Conservation (phyloP, 108 stramenopile species). For the Aurantiochytrium sp. region DNA sequence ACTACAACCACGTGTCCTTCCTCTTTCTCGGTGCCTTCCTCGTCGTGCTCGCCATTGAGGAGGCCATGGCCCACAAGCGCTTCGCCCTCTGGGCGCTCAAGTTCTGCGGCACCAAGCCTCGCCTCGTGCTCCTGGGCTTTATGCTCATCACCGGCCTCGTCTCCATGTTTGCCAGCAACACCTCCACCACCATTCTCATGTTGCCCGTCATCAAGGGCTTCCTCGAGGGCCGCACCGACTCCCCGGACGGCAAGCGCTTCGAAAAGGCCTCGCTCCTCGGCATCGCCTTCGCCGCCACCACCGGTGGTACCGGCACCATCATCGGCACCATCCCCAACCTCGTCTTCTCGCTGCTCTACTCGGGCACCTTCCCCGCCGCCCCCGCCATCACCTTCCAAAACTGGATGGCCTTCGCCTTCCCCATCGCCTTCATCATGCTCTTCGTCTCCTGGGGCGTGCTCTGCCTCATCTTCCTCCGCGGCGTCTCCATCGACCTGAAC, state of each 20-base stretch:
- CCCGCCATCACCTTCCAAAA: background rate
- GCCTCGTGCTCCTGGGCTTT: background rate
- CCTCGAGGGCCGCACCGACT: background rate
- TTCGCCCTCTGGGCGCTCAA: background rate
- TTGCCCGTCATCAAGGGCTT: background rate
- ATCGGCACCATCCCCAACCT: background rate
- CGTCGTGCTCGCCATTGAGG: background rate
- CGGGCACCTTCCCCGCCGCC: background rate
- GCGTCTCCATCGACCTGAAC: background rate
- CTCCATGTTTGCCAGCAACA: background rate
- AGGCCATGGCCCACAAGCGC: background rate
- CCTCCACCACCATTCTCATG: background rate
- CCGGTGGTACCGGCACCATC: background rate
- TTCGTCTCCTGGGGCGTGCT: background rate
- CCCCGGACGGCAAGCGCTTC: background rate
- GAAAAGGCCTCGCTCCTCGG: background rate
- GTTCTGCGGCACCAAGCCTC: background rate
- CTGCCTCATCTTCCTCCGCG: background rate
- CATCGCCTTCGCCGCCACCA: background rate
- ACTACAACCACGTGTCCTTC: background rate
- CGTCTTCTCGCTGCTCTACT: background rate
- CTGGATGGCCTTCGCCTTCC: background rate
- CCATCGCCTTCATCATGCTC: background rate
- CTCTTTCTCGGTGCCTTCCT: background rate
- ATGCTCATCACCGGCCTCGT: background rate